A percentile compares a stretch with the other conserved stretches of the same genome.
Conservation (phyloP, 2,329 filamentous ascomycete genomes). For the Botryotinia globosa region DNA sequence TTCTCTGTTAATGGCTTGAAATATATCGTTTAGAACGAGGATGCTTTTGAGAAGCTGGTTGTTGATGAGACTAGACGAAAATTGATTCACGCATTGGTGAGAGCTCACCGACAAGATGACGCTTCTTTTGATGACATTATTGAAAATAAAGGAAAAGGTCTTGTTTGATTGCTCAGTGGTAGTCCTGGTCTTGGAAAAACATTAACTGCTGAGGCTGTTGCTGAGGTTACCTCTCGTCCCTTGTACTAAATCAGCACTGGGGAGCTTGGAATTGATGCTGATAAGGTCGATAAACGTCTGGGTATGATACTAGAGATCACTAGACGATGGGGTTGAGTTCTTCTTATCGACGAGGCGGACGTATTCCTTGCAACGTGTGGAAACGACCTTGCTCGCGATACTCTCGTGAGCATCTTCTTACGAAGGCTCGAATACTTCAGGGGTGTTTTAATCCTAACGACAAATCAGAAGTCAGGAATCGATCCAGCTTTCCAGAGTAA, state of each 20-base stretch:
- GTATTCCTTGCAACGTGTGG: constrained; percentile 3
- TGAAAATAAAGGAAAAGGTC: constrained; percentile 14
- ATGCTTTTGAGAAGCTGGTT: constrained; percentile 7
- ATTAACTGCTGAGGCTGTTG: constrained; percentile 15
- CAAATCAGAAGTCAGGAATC: constrained; percentile 11
- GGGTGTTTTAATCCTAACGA: constrained; percentile 14
- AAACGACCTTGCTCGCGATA: constrained; percentile 6
- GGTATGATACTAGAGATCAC: constrained; percentile 3
- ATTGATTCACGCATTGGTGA: constrained; percentile 8
- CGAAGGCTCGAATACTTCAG: constrained; percentile 15
- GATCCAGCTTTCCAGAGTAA: constrained; percentile 15
- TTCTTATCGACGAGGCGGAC: constrained; percentile 18
- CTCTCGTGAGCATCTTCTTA: constrained; percentile 13
- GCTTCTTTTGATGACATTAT: constrained; percentile 16
- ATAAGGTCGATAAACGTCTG: background rate
- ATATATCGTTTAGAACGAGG: constrained; percentile 11
- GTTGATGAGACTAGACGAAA: constrained; percentile 5
- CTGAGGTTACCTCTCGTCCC: constrained; percentile 13
- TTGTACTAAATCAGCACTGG: constrained; percentile 12
- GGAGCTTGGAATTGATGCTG: constrained; percentile 2
- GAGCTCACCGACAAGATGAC: constrained; percentile 8
- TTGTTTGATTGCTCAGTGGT: constrained; percentile 11
- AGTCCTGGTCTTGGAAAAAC: constrained; percentile 17
- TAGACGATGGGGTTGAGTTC: constrained; percentile 10
- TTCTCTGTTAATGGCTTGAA: background rate